These are phyloP conservation scores for Calonectria crousiana DNA, from an alignment of 2,329 filamentous ascomycete species.

Conservation along the genomic window DNA sequence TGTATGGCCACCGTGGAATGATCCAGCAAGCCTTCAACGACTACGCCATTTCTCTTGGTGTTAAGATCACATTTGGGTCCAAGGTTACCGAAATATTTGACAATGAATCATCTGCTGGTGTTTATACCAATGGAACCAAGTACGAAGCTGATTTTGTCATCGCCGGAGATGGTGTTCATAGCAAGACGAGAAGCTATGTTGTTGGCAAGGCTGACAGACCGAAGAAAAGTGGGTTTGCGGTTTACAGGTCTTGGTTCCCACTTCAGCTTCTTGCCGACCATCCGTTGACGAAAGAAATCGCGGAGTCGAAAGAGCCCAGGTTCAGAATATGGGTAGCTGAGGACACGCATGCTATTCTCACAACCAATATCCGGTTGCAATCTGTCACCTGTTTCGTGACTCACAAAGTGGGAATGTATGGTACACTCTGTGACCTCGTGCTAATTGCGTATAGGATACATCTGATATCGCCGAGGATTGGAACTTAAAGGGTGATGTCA, in stretches of 20 bases:
- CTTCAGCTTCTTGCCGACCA: background rate
- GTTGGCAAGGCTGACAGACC: background rate
- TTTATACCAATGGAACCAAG: background rate
- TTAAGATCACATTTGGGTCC: background rate
- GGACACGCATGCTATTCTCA: conserved; percentile 9
- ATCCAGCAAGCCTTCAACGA: background rate
- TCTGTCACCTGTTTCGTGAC: conserved; percentile 17
- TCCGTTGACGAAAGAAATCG: background rate
- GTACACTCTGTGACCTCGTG: no score
- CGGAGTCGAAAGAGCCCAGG: background rate
- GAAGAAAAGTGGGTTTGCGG: conserved; percentile 13
- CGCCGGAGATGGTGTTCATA: conserved; percentile 15
- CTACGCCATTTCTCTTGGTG: background rate
- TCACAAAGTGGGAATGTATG: background rate
- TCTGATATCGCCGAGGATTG: conserved; percentile 17
- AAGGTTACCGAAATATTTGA: background rate
- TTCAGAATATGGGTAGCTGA: conserved; percentile 16
- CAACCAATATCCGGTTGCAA: background rate
- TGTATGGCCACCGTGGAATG: conserved; percentile 3
- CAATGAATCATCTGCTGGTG: background rate
- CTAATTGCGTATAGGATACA: background rate
- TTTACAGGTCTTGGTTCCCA: conserved; percentile 18
- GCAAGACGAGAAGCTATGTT: conserved; percentile 6
- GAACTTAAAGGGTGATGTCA: background rate
- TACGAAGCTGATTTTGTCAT: conserved; percentile 17